phyloP scores from a whole-genome alignment of 2,329 filamentous ascomycete genomes.

The Ceratocystis huliohia region DNA sequence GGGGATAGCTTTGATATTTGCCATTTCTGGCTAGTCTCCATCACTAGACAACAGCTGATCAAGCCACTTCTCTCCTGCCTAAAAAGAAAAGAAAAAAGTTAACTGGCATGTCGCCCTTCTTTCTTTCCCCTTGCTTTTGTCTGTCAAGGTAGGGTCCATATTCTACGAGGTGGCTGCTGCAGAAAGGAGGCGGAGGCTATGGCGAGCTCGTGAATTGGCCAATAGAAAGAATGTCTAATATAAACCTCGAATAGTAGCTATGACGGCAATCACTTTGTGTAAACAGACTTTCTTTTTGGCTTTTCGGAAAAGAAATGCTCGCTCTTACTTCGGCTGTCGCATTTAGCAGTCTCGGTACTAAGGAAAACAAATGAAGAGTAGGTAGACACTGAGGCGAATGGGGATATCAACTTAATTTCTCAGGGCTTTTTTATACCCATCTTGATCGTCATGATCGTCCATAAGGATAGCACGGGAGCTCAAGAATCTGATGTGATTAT shows the following conservation, averaged over 20 bases:
- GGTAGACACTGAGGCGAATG: not conserved
- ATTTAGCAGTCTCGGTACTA: not conserved
- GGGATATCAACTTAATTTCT: not conserved
- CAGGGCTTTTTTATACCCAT: not conserved
- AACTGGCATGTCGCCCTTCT: not conserved
- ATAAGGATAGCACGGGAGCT: not conserved
- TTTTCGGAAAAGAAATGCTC: not conserved
- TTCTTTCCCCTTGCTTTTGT: not conserved
- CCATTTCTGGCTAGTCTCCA: not conserved
- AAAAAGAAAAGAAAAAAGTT: not conserved
- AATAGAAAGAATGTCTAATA: not conserved
- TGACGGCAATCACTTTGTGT: not conserved
- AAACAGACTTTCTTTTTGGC: not conserved
- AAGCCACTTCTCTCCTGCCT: not conserved
- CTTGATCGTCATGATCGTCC: conserved; percentile 2
- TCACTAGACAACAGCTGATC: not conserved
- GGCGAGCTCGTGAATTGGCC: not conserved
- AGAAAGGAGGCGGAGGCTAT: not conserved
- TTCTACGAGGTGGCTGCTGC: not conserved
- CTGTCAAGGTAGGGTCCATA: not conserved
- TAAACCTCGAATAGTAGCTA: not conserved
- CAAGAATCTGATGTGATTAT: not conserved
- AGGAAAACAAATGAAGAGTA: not conserved
- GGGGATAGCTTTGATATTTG: not conserved
- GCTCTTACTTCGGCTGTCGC: not conserved